Percentiles rank a stretch among this genome's conserved stretches.
These are phyloP conservation scores for Calonectria fujianensis DNA, from an alignment of 2,329 filamentous ascomycete species.

Conservation along the genomic window DNA sequence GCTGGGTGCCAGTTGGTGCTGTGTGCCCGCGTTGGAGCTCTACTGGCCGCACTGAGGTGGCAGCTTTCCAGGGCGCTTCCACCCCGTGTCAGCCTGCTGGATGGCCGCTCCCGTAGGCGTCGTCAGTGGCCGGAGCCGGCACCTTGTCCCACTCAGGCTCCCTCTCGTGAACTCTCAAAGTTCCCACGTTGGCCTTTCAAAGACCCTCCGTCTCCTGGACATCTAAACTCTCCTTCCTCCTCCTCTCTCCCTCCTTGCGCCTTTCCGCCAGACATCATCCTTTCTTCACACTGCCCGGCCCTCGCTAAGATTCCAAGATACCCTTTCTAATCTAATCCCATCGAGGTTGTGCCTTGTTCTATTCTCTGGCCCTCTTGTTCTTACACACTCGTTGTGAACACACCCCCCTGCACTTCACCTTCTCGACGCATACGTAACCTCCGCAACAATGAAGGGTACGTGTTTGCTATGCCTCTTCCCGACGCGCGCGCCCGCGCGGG, in stretches of 20 bases:
- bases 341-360: constrained; percentile 51
- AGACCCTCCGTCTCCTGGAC: constrained; percentile 55
- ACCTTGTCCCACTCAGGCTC: constrained; percentile 41
- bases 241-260: constrained; percentile 37
- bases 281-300: constrained; percentile 30
- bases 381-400: constrained; percentile 49
- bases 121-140: constrained; percentile 33
- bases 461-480: constrained; percentile 16
- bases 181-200: constrained; percentile 56
- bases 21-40: constrained; percentile 7
- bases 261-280: constrained; percentile 26
- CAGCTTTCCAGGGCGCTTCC: constrained; percentile 22
- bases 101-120: constrained; percentile 24
- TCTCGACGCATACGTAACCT: constrained; percentile 48
- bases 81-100: constrained; percentile 12
- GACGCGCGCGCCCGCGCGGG: neutral
- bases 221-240: constrained; percentile 41
- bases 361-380: constrained; percentile 50
- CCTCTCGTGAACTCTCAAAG: constrained; percentile 45
- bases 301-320: constrained; percentile 50
- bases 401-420: constrained; percentile 42
- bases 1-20: neutral
- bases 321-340: constrained; percentile 53
- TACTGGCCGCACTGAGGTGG: constrained; percentile 7
- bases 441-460: constrained; percentile 63